Conservation (phyloP, 345 rosid genomes). For the Acer saccharum region DNA sequence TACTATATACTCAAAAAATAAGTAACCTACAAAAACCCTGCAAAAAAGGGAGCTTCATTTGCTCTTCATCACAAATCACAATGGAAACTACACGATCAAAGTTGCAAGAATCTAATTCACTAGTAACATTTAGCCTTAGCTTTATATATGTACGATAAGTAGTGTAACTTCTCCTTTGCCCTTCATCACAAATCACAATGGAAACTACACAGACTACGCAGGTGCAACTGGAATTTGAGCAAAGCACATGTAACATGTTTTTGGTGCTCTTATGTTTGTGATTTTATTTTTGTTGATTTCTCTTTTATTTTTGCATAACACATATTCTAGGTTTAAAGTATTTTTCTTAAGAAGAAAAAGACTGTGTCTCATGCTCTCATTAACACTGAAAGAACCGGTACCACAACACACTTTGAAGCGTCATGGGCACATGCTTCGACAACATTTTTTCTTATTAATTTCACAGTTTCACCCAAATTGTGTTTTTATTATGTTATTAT, state of each 20-base stretch:
- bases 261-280: not conserved
- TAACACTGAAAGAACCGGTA: not conserved
- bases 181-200: too few species aligned
- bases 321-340: not conserved
- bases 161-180: too few species aligned
- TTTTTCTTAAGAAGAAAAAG: not conserved
- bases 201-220: not conserved
- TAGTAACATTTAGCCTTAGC: not conserved
- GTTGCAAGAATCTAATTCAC: not conserved
- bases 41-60: not conserved
- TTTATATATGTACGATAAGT: too few species aligned
- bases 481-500: too few species aligned
- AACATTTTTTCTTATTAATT: not conserved
- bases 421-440: not conserved
- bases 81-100: too few species aligned
- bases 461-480: not conserved
- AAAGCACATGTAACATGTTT: not conserved
- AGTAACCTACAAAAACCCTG: not conserved
- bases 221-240: not conserved
- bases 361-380: too few species aligned
- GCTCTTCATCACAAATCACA: too few species aligned
- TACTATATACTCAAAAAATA: too few species aligned
- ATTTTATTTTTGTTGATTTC: not conserved
- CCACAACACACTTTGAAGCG: not conserved
- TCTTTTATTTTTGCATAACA: not conserved